Evolutionary conservation across 1,284 basidiomycete species (phyloP), one percentile per base, ranked within the genome.

Genomic region (Ganoderma resinaceum): DNA sequence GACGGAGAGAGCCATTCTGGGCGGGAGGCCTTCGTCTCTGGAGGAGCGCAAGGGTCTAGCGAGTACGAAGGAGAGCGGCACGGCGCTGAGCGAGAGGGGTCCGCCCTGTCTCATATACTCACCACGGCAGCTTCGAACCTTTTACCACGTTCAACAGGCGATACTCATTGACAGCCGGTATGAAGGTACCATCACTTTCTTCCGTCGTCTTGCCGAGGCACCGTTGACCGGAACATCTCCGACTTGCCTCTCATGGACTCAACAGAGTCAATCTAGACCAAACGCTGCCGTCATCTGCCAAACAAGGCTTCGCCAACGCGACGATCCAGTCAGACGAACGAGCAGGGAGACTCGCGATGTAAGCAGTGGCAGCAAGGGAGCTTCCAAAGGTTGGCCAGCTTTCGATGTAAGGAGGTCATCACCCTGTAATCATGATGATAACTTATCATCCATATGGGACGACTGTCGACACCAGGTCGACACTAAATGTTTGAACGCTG

Each of bases 81-180:
- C 20, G 43, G 20, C n/a, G 62, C 20, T 5, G n/a, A 55, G 31
- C 14, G 18, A 12, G 9, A 33, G 31, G 20, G 31, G 20, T 4
- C 20, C 29, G 55, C 53, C 33, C 26, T 52, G 40, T 60, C 57
- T 65, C 63, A 65, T 59, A 65, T 65, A 65, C 63, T 23, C 55
- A 23, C 55, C 35, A 18, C 29, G 31, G 33, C 57, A 26, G 4
- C 57, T 59, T 38, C 57, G 35, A 37, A 38, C 37, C 11, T 23
- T 59, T 20, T 11, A 4, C 57, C 35, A n/a, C 23, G 57, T 38
- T 26, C 46, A 26, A 26, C 46, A 52, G 46, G 52, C 8, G 37
- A 42, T 23, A 14, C 20, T 38, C 35, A 23, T 33, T 35, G 38
- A 60, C 37, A 29, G 12, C 23, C 26, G 23, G 23, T 23, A 31